Evolutionary conservation across 306 rosid species (phyloP), one percentile per base, ranked within the genome.

Genomic region (Aeschynomene evenia): DNA sequence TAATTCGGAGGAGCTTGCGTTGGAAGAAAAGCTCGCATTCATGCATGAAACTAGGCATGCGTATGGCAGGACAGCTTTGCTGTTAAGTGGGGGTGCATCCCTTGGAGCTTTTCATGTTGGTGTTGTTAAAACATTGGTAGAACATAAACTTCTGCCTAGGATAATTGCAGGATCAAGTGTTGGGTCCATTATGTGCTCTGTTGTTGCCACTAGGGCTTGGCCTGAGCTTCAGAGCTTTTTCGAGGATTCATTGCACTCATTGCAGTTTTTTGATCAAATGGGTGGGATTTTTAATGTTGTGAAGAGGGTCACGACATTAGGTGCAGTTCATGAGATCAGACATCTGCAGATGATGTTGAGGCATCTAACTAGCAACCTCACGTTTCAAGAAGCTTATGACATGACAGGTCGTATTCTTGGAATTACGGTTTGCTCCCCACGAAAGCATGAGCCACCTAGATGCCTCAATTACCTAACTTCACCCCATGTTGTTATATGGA

Each of bases 401-500:
- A 90, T 94, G 96, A 90, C 98, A 0, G 98, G 98, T 42, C 86
- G 95, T 54, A 78, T 90, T 84, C 96, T 94, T 16, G 97, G 98
- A 78, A 94, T 94, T 71, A 94, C 96, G 0, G 98, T 94, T 70
- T 94, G 97, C 78, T 94, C 98, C 4, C 96, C 97, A 0, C 82
- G 98, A 72, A 94, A 88, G 89, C 98, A 94, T 19, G 98, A 94
- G 59, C 98, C 98, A 2, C 98, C 98, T 39, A 91, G 98, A 82
- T 94, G 96, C 81, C 98, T 94, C 22, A 94, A 94, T 81, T 94
- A 94, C 85, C 72, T 94, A 84, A 94, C 98, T 15, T 94, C 98
- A 16, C 98, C 98, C 33, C 96, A 94, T 74, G 98, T 94, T 82
- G 97, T 94, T 54, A 90, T 94, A 86, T 94, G 98, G 98, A 94